Conservation (phyloP, 73 alveolate species). For the Diophrys appendiculata region DNA sequence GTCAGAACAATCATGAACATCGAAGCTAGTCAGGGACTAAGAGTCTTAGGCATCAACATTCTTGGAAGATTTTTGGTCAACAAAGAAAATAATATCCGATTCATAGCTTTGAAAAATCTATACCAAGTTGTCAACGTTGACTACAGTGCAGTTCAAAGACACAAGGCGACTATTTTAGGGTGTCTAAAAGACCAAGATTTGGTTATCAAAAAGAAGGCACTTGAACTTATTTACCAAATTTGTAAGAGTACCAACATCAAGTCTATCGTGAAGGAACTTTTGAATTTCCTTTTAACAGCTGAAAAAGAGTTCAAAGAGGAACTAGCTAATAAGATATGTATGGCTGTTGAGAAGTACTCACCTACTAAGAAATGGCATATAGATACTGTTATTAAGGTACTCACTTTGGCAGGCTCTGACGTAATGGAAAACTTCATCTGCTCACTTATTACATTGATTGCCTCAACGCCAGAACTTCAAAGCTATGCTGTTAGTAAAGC, state of each 20-base stretch:
- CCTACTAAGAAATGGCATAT: conserved; percentile 91
- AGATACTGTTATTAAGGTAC: conserved; percentile 85
- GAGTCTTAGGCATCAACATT: conserved; percentile 88
- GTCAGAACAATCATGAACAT: conserved; percentile 98
- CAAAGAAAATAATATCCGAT: conserved; percentile 93
- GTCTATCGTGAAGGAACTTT: conserved; percentile 85
- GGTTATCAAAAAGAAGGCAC: conserved; percentile 91
- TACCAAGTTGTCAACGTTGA: conserved; percentile 92
- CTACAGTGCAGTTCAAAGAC: conserved; percentile 94
- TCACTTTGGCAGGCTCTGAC: conserved; percentile 84
- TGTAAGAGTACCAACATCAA: conserved; percentile 84
- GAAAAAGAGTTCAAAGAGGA: conserved; percentile 93
- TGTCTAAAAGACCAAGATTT: conserved; percentile 93
- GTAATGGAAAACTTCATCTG: conserved; percentile 82
- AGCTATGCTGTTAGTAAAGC: conserved; percentile 68
- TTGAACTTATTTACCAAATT: conserved; percentile 87
- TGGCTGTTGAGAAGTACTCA: conserved; percentile 82
- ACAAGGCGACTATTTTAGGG: conserved; percentile 90
- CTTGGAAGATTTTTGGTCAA: conserved; percentile 90
- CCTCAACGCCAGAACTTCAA: conserved; percentile 79
- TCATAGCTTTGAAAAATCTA: conserved; percentile 92
- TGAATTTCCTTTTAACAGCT: conserved; percentile 86
- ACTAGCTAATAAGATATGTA: conserved; percentile 80
- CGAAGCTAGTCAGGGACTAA: conserved; percentile 89
- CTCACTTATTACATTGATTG: conserved; percentile 60